phyloP scores from a whole-genome alignment of 768 basidiomycete species.

The Sistotremastrum niveocremeum region DNA sequence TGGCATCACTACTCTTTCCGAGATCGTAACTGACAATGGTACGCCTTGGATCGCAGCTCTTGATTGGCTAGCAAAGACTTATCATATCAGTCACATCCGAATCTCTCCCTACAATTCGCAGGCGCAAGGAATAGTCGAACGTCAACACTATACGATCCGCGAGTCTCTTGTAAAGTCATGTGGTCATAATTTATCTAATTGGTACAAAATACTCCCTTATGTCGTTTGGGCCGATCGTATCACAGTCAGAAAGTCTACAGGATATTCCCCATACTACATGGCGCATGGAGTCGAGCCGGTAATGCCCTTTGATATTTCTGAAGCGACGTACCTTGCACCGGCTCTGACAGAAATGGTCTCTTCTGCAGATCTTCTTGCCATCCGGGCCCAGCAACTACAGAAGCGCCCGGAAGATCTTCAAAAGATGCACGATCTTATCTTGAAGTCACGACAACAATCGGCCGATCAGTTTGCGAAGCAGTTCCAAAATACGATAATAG shows the following conservation, averaged over 20 bases:
- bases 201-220: constrained; percentile 12
- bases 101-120: constrained; percentile 23
- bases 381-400: constrained; percentile 5
- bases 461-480: constrained; percentile 8
- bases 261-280: constrained; percentile 10
- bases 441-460: not conserved
- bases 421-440: constrained; percentile 2
- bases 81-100: constrained; percentile 14
- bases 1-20: no score
- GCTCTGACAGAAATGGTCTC: not conserved
- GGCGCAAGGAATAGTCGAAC: constrained; percentile 25
- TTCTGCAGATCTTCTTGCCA: constrained; percentile 8
- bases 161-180: constrained; percentile 19
- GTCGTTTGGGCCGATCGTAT: constrained; percentile 15
- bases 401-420: constrained; percentile 7
- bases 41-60: constrained; percentile 11
- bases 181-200: constrained; percentile 7
- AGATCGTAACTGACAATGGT: constrained; percentile 19
- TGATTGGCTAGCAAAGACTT: constrained; percentile 1
- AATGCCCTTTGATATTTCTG: not conserved
- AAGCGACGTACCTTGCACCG: not conserved
- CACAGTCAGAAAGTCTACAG: constrained; percentile 10
- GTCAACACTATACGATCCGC: constrained; percentile 18
- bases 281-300: not conserved
- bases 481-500: constrained; percentile 9